These are phyloP conservation scores for Ceratocystiopsis brevicomis DNA, from an alignment of 2,329 filamentous ascomycete species.

Conservation along the genomic window DNA sequence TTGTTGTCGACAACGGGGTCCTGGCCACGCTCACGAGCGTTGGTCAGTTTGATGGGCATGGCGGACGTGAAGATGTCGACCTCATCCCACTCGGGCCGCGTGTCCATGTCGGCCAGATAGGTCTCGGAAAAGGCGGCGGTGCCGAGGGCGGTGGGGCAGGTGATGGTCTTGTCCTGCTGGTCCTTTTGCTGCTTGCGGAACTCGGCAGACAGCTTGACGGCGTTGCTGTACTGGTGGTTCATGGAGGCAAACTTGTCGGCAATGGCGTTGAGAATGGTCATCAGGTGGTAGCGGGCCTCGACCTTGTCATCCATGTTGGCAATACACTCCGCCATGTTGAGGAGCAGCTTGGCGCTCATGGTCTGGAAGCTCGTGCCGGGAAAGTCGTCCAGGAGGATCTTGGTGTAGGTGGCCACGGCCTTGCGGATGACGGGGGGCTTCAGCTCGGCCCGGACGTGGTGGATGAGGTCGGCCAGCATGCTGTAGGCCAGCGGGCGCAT, in stretches of 20 bases:
- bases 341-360: constrained; percentile 90
- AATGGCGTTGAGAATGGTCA: constrained; percentile 95
- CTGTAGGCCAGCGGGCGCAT: constrained; percentile 93
- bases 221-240: constrained; percentile 91
- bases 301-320: constrained; percentile 83
- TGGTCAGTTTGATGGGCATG: constrained; percentile 88
- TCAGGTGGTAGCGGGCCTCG: constrained; percentile 84
- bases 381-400: constrained; percentile 85
- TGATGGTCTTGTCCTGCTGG: constrained; percentile 20
- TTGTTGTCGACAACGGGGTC: constrained; percentile 95
- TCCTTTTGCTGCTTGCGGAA: constrained; percentile 60
- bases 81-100: constrained; percentile 86
- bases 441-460: constrained; percentile 84
- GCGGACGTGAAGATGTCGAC: constrained; percentile 83
- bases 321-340: constrained; percentile 98
- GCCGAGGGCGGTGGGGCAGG: constrained; percentile 19
- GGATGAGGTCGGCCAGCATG: constrained; percentile 94
- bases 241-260: constrained; percentile 96
- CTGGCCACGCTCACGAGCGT: constrained; percentile 68
- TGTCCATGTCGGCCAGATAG: constrained; percentile 67
- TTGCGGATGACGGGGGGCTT: constrained; percentile 80
- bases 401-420: constrained; percentile 93
- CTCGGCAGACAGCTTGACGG: constrained; percentile 87
- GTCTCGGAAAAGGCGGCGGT: constrained; percentile 46
- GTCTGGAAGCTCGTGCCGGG: constrained; percentile 98